These are phyloP conservation scores for Arthrinium puccinioides DNA, from an alignment of 2,329 filamentous ascomycete species.

Conservation along the genomic window DNA sequence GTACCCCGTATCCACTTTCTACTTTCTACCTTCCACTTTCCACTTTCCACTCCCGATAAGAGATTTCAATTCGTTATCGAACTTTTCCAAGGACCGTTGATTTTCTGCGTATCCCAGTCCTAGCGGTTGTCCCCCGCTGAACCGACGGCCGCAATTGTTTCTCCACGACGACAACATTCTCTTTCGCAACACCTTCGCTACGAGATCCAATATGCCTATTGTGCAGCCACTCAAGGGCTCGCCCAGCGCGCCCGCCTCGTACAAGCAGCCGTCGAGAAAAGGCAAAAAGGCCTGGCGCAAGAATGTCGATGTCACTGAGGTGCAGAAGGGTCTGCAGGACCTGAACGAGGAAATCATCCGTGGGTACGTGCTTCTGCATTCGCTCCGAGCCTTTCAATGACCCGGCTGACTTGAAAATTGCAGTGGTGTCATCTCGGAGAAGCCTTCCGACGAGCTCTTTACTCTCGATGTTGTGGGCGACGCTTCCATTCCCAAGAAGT, in stretches of 20 bases:
- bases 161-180: background rate
- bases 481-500: slow-evolving; percentile 53
- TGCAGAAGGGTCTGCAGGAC: slow-evolving; percentile 74
- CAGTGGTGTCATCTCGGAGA: slow-evolving; percentile 81
- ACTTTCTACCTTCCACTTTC: no score
- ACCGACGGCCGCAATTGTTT: background rate
- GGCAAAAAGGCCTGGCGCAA: slow-evolving; percentile 99
- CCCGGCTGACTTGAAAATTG: background rate
- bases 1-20: no score
- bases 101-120: no score
- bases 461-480: slow-evolving; percentile 71
- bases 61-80: slow-evolving; percentile 2
- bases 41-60: slow-evolving; percentile 5
- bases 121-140: background rate
- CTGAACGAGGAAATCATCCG: slow-evolving; percentile 85
- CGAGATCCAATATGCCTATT: slow-evolving; percentile 40
- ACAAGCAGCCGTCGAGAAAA: slow-evolving; percentile 86
- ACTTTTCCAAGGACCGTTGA: slow-evolving; percentile 1
- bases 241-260: slow-evolving; percentile 63
- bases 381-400: background rate
- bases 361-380: slow-evolving; percentile 52
- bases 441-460: slow-evolving; percentile 77
- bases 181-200: background rate
- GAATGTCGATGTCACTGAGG: slow-evolving; percentile 87
- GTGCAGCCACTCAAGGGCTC: slow-evolving; percentile 40